Conservation (phyloP, 495 filamentous ascomycete species). For the Penicillium daleae region DNA sequence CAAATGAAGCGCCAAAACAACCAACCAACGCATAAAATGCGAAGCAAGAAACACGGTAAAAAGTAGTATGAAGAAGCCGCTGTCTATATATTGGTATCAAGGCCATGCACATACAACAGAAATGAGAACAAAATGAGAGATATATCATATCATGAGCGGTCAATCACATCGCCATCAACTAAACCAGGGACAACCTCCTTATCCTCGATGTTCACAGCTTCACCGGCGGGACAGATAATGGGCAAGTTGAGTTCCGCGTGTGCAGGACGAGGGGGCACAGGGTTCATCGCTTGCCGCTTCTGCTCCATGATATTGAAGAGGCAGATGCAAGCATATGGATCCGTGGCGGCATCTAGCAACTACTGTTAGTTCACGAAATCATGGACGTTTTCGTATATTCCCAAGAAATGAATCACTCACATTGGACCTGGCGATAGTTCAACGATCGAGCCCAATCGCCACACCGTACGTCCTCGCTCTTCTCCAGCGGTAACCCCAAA, state of each 20-base stretch:
- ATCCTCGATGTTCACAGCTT: conserved; percentile 12
- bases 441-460: conserved; percentile 72
- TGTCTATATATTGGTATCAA: conserved; percentile 1
- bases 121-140: not conserved
- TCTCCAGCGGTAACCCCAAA: conserved; percentile 75
- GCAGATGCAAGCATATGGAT: conserved; percentile 79
- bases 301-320: conserved; percentile 71
- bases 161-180: conserved; percentile 12
- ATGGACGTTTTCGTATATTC: not conserved
- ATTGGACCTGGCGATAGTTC: conserved; percentile 68
- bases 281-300: conserved; percentile 64
- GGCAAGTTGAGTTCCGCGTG: conserved; percentile 67
- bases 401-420: conserved; percentile 45
- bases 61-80: not conserved
- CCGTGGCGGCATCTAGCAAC: conserved; percentile 72
- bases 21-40: not conserved
- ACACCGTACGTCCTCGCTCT: conserved; percentile 66
- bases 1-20: not conserved
- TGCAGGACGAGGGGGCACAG: conserved; percentile 68
- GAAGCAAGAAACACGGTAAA: not conserved
- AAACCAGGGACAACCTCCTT: conserved; percentile 8
- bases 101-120: conserved; percentile 3
- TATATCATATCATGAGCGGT: not conserved
- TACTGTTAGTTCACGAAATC: conserved; percentile 6
- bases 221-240: conserved; percentile 42